phyloP scores from a whole-genome alignment of 2,329 filamentous ascomycete species.

The Arthrobotrys iridis region DNA sequence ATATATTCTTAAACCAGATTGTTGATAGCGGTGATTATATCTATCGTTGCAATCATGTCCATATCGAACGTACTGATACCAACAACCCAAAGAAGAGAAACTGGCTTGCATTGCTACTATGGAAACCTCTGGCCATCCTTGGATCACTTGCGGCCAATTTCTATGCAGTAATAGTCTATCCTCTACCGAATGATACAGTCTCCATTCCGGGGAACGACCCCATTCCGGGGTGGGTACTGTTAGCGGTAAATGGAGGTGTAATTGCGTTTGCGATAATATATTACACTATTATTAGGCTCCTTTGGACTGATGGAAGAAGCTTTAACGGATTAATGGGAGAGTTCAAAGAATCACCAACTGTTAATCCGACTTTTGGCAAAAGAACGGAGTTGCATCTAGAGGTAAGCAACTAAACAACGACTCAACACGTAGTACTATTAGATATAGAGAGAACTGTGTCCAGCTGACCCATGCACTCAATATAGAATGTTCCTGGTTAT shows the following conservation, averaged over 20 bases:
- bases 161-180: not conserved
- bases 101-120: not conserved
- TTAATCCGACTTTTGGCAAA: not conserved
- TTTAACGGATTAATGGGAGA: not conserved
- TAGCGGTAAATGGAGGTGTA: not conserved
- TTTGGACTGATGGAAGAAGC: not conserved
- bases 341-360: not conserved
- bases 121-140: not conserved
- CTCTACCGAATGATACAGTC: not conserved
- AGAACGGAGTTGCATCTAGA: not conserved
- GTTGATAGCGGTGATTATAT: not conserved
- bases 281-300: not conserved
- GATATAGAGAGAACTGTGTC: not conserved
- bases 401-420: constrained; percentile 7
- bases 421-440: no score
- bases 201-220: not conserved
- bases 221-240: not conserved
- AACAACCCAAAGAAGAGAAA: not conserved
- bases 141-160: not conserved
- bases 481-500: not conserved
- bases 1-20: not conserved
- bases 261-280: not conserved
- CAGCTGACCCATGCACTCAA: not conserved
- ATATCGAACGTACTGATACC: not conserved
- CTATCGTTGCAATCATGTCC: not conserved